Evolutionary conservation across 1,284 basidiomycete genomes (phyloP), one percentile per base, ranked within the genome.

Genomic region (Ganoderma sinense): DNA sequence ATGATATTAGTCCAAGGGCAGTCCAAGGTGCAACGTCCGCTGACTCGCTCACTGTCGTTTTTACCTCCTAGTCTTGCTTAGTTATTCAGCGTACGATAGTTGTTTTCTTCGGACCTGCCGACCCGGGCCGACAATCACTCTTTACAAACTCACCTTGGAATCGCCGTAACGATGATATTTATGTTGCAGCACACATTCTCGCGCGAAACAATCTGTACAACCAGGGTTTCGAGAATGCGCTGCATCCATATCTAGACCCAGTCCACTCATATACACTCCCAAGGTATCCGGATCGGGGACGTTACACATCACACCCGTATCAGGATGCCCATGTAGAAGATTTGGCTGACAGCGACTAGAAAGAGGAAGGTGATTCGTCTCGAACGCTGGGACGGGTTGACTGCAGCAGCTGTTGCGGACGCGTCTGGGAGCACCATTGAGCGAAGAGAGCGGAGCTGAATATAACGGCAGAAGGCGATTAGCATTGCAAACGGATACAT

Each of bases 351-450:
- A 3, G 91, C 92, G 69, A 91, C 89, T 36, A 91, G 81, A 79
- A 99, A 96, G 70, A 99, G 83, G 83, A 97, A 92, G 65, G 94
- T 92, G 72, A 98, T 94, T 43, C 97, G 86, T 51, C 94, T 85
- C 20, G 92, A 89, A 20, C 97, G 87, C 75, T 96, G 94, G 26
- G 76, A 72, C 0, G 91, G 88, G 73, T 93, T 93, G 43, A 97
- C 89, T 0, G 94, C 94, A 7, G 87, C 87, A 4, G 87, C 82
- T 31, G 82, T 82, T 23, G 83, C 82, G 10, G 86, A 82, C 2
- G 87, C 80, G 31, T 86, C 85, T 4, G 97, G 96, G 2, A 98
- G 88, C 62, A 98, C 90, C 65, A 98, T 91, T 55, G 95, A 95
- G 67, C 96, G 94, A 33, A 99, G 87, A 4, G 97, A 97, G 65